Conservation (phyloP, 2,329 filamentous ascomycete species). For the Sporothrix curviconia region DNA sequence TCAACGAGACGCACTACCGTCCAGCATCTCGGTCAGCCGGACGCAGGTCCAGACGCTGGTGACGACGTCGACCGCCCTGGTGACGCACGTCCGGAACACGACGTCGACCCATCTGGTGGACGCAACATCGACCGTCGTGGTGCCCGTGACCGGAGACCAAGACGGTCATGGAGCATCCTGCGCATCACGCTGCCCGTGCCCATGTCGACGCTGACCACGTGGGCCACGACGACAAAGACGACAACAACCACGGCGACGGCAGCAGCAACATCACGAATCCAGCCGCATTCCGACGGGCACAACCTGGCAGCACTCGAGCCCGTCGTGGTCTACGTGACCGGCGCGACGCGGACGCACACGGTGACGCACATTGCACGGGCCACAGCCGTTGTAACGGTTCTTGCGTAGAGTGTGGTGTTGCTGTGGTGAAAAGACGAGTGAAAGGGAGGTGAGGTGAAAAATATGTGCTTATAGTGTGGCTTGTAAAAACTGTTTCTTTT, state of each 20-base stretch:
- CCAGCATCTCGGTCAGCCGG: no score
- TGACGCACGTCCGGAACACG: background rate
- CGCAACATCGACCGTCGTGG: background rate
- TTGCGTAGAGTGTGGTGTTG: no score
- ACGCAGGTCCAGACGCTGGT: background rate
- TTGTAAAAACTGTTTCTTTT: no score
- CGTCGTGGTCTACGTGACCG: background rate
- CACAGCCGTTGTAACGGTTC: background rate
- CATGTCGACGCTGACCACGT: background rate
- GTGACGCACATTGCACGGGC: background rate
- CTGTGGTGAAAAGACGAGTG: background rate
- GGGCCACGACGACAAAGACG: background rate
- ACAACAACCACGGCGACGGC: background rate
- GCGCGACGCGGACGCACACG: background rate
- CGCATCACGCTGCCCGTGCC: background rate
- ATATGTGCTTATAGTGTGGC: no score
- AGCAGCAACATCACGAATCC: background rate
- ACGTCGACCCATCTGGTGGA: background rate
- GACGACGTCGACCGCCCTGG: background rate
- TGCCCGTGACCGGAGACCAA: background rate
- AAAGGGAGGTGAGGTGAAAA: no score
- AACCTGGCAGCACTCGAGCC: no score
- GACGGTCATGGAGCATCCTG: constrained; percentile 4
- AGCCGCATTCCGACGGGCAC: background rate
- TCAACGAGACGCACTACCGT: constrained; percentile 7